Evolutionary conservation across 169 alveolate genomes (phyloP).

Genomic region (Eimeria necatrix): DNA sequence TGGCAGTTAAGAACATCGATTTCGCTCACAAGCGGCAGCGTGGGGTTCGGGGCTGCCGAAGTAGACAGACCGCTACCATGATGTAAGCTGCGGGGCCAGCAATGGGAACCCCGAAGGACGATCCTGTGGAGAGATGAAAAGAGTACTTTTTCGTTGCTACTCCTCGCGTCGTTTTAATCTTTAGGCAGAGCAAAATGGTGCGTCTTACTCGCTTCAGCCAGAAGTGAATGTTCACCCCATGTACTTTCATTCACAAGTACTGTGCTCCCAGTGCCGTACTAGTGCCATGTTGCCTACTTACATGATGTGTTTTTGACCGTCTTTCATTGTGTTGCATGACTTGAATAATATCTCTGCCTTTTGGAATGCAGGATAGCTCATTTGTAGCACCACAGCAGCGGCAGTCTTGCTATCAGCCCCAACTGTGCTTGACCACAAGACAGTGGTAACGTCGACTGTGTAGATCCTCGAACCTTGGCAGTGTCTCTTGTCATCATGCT

Average conservation of each 20-base stretch:
- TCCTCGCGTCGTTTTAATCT: conserved; percentile 44
- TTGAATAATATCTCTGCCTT: not conserved
- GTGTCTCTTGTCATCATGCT: no score
- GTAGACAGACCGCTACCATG: conserved; percentile 5
- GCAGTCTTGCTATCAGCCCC: no score
- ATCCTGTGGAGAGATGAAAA: not conserved
- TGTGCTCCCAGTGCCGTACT: not conserved
- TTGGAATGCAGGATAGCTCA: not conserved
- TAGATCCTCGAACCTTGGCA: no score
- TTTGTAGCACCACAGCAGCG: no score
- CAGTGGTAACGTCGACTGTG: no score
- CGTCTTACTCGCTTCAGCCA: not conserved
- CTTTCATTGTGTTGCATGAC: not conserved
- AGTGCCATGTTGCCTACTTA: not conserved
- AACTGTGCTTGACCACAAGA: no score
- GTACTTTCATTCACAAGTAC: not conserved
- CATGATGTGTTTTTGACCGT: not conserved
- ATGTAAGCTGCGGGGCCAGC: conserved; percentile 65
- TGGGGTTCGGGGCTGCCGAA: conserved; percentile 72
- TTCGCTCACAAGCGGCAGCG: not conserved
- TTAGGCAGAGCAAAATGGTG: conserved; percentile 37
- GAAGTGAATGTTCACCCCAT: not conserved
- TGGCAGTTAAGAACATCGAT: not conserved
- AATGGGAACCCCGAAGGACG: not conserved
- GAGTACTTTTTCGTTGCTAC: not conserved